These are phyloP conservation scores for Solanum sejunctum DNA, from an alignment of 257 asterid species.

Conservation along the genomic window DNA sequence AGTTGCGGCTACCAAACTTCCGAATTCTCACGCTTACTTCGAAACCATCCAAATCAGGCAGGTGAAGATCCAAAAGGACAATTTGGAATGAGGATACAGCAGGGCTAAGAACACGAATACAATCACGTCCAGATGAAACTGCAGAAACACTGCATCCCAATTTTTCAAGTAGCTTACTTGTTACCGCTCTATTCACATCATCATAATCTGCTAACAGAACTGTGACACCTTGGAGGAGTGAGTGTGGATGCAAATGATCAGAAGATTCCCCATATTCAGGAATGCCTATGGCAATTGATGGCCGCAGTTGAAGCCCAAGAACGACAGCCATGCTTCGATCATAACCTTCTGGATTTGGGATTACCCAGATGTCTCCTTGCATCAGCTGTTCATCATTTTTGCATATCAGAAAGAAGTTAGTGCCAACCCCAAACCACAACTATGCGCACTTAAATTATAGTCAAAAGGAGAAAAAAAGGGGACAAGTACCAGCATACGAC, in stretches of 20 bases:
- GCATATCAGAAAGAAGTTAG: not conserved
- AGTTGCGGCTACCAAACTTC: constrained; percentile 60
- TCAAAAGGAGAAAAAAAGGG: not conserved
- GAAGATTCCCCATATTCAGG: constrained; percentile 56
- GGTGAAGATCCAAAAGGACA: constrained; percentile 76
- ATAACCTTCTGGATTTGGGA: constrained; percentile 55
- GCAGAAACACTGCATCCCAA: constrained; percentile 64
- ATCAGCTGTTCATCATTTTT: constrained; percentile 45
- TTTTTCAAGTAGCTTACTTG: constrained; percentile 71
- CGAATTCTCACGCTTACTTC: constrained; percentile 66
- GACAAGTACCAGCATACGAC: not conserved
- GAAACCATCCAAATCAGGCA: constrained; percentile 74
- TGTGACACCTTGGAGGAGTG: constrained; percentile 55
- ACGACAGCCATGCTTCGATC: constrained; percentile 76
- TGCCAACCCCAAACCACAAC: not conserved
- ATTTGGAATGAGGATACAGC: constrained; percentile 35
- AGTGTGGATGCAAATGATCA: constrained; percentile 29
- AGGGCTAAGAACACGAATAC: constrained; percentile 56
- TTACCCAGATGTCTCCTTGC: constrained; percentile 94
- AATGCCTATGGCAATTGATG: constrained; percentile 28
- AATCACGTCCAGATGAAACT: constrained; percentile 74
- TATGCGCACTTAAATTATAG: not conserved
- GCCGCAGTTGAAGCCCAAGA: constrained; percentile 57
- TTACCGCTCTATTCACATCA: constrained; percentile 70
- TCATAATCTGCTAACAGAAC: constrained; percentile 81